Evolutionary conservation across 805 yeast species (phyloP), one percentile per base, ranked within the genome.

Genomic region (Candida silvicultrix): DNA sequence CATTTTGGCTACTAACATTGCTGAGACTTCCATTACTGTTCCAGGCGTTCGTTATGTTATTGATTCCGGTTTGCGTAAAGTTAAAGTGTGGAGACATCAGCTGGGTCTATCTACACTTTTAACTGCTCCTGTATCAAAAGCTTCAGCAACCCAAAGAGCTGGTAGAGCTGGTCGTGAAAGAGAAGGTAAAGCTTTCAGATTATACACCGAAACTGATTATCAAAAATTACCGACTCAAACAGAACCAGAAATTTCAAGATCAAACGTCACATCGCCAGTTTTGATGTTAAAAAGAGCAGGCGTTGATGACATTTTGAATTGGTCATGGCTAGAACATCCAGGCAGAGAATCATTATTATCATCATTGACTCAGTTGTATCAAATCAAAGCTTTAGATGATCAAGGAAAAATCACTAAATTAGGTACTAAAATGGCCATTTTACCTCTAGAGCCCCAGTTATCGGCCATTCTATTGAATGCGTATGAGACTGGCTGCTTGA

Each of bases 151-250:
- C 32, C 99, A 94, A 69, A 73, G 99, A 66, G 81, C 90, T 40
- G 99, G 99, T 63, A 86, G 99, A 74, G 98, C 99, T n/a, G 99
- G 99, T 50, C 88, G 99, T 79, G 98, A 94, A 67, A 75, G 81
- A 16, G 79, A 85, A 28, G 99, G 99, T 38, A 92, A 92, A 63
- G 87, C 94, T 39, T 94, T 74, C 65, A 69, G 98, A 48, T 67
- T 94, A 34, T 94, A 84, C 63, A 81, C 86, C 42, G 98, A 92
- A 55, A 61, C 68, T 1, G 83, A 86, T 47, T 92, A 78, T 56
- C 48, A 64, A 4, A 74, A 74, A 51, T 68, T 94, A 45, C 81
- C 85, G 1, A 68, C 72, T 41, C 94, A 89, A 59, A 92, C 96
- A 5, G 98, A 92, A 57, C 92, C 99, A 0, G 99, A 94, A 63